Evolutionary conservation across 345 rosid genomes (phyloP), one percentile per base, ranked within the genome.

Genomic region (Acer negundo): DNA sequence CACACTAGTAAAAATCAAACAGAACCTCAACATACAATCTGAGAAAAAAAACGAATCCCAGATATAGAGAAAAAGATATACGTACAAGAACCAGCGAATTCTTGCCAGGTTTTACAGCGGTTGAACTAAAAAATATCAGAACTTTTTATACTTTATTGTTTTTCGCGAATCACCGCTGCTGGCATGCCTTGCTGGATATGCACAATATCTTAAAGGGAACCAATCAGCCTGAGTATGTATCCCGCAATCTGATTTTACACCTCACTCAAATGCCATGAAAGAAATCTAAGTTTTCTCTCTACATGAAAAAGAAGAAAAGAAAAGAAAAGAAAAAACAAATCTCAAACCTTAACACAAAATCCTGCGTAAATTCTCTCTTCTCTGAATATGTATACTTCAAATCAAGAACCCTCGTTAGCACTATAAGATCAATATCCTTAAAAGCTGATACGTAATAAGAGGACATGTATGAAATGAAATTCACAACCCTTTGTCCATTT

Each of bases 161-260:
- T 58, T 58, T 68, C 59, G 76, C 76, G 83, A 20, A 58, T 20
- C 64, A 51, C 84, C 78, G 78, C 55, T 51, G 75, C 75, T 62
- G 78, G 73, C 59, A 46, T 44, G 73, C 74, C 80, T 80, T 67
- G 71, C 87, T 63, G 73, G 79, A 66, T 83, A 84, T 82, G 88
- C 81, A 81, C 72, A 62, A 78, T 77, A 80, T 73, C 67, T 78
- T 84, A 82, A 82, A 77, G 40, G 62, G 81, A 82, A 84, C 78
- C 83, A 76, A 84, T 84, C 90, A 82, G 84, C 85, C 77, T 26
- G 81, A 85, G 85, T 80, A 84, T 82, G 80, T 77, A 82, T 79
- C 75, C 88, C 85, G 86, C 87, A 83, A 83, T 84, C 88, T 59
- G 83, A 85, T 87, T 85, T 85, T 90, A 90, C 89, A 85, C 83